Base-by-base conservation (phyloP, 2,329 filamentous ascomycete species). In the Verruconis gallopava region DNA sequence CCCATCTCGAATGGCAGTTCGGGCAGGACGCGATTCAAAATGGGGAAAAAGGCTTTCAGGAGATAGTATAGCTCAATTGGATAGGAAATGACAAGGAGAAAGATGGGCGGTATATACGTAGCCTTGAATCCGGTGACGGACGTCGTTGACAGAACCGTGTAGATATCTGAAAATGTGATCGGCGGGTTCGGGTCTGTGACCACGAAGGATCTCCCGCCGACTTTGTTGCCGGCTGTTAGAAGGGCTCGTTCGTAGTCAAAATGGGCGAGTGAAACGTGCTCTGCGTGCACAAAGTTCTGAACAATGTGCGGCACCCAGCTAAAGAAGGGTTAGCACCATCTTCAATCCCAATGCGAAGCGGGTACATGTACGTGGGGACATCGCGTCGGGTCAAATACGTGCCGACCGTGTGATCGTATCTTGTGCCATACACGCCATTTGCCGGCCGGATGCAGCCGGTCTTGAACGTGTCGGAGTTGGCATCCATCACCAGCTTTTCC, bases 231-330 rank as follows among this genome's bases (percentile, higher is more conserved):
- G 14, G 58, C 55, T 18, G 61, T 55, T 21, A 70, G 48, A 1
- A 77, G 61, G 4, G 67, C 67, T 14, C 64, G 62, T 53, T 75
- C 71, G 52, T 71, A 69, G 18, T 65, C 57, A 3, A 75, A 58
- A 48, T 76, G 71, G 3, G 65, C 70, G 14, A 73, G 55, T 6
- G 71, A 68, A 45, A 72, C 67, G 53, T 76, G 74, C 42, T 66
- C 63, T 3, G 60, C 62, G 46, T 66, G 60, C 37, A 71, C 65
- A 49, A 67, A 71, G 52, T 65, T 68, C 50, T 73, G 69, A 19
- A 71, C 56, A 20, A 67, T 55, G 13, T 63, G 59, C 4, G 53
- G 50, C 19, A 64, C 59, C 62, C 68, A 73, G 35, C 62, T 67
- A 2, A 52, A 9, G 53, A 56, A 19, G 61, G 55, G 51, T 19